Conservation (phyloP, 805 yeast species). For the Wickerhamomyces bovis region DNA sequence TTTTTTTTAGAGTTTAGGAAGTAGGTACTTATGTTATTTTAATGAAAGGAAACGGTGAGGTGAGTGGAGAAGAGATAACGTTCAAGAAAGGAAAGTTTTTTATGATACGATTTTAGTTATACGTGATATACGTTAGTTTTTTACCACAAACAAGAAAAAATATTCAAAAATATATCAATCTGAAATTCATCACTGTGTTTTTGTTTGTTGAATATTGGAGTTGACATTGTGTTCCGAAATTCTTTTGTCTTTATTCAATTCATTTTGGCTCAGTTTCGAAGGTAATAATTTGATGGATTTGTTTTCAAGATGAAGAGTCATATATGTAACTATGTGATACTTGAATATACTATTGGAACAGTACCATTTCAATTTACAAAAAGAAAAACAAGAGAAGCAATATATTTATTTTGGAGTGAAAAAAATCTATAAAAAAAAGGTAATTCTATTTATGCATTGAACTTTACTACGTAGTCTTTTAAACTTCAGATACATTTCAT, state of each 20-base stretch:
- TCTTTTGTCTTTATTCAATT: neutral
- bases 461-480: neutral
- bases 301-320: no score
- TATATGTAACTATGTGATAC: neutral
- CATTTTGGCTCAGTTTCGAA: neutral
- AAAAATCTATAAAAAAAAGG: neutral
- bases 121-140: neutral
- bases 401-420: neutral
- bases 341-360: neutral
- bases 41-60: neutral
- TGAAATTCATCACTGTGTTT: neutral
- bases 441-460: neutral
- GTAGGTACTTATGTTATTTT: conserved; percentile 1
- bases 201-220: neutral
- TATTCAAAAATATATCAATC: neutral
- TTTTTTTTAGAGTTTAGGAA: conserved; percentile 4
- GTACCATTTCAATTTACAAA: neutral
- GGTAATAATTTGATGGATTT: no score
- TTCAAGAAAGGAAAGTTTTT: neutral
- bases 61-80: neutral
- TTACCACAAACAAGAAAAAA: neutral
- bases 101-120: neutral
- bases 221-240: neutral
- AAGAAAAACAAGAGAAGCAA: neutral
- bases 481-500: no score